phyloP scores from a whole-genome alignment of 1,284 basidiomycete genomes.

The Marasmius tenuissimus region DNA sequence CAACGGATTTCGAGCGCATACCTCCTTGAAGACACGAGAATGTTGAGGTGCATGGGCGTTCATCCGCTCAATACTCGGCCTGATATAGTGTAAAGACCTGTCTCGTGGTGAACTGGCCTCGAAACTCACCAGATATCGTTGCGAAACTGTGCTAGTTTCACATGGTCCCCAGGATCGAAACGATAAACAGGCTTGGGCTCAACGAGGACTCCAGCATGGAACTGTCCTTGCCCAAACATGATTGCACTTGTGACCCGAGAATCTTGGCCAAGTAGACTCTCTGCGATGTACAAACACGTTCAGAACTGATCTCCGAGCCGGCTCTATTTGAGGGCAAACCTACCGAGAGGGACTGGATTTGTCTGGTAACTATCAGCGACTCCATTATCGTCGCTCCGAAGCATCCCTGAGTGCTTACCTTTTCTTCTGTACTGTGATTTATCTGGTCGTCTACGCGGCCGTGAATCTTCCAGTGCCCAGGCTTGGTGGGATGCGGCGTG shows the following conservation, averaged over 20 bases:
- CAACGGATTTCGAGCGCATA: constrained; percentile 3
- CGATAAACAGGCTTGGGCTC: constrained; percentile 22
- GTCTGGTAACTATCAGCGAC: constrained; percentile 24
- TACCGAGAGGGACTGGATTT: constrained; percentile 37
- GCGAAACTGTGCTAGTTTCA: constrained; percentile 18
- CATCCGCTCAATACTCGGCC: constrained; percentile 35
- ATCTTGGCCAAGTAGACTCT: constrained; percentile 24
- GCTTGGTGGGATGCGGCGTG: constrained; percentile 42
- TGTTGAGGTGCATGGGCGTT: constrained; percentile 40
- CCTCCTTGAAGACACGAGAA: constrained; percentile 39
- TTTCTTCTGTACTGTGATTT: constrained; percentile 50
- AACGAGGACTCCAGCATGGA: constrained; percentile 32
- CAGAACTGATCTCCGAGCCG: not conserved
- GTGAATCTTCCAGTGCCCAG: constrained; percentile 41
- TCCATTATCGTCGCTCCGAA: not conserved
- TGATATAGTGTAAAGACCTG: too few relatives aligned
- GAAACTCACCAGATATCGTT: constrained; percentile 25
- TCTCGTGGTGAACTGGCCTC: too few relatives aligned
- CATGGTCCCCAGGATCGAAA: constrained; percentile 25
- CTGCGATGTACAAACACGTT: constrained; percentile 9
- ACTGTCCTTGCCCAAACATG: constrained; percentile 32
- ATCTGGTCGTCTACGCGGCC: constrained; percentile 54
- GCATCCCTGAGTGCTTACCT: constrained; percentile 28
- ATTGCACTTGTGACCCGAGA: constrained; percentile 21
- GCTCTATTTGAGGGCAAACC: not conserved